Base-by-base conservation (phyloP, 2,329 filamentous ascomycete species). In the Penicillium griseofulvum region DNA sequence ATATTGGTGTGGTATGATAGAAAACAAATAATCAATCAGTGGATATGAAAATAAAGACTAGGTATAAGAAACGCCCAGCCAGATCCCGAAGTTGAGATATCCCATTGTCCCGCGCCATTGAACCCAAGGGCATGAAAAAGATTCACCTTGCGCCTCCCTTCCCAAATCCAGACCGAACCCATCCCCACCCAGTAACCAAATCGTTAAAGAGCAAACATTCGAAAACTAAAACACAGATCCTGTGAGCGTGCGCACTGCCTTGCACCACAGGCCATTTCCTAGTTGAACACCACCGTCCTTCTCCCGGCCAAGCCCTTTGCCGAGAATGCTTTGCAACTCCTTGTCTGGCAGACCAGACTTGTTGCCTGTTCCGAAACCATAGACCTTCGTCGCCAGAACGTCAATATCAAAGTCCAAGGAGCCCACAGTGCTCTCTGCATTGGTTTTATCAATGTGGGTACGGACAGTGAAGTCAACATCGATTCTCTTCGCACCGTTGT, bases 391-490 rank as follows among this genome's bases (percentile, higher is more conserved):
- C 3, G 72, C 72, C 14, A 73, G 54, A 2, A 73, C 72, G 42
- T 74, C 71, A 28, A 72, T 72, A 36, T 74, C 68, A 36, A 77
- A 65, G 36, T 71, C 68, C 52, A 76, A 52, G 5, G 59, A 57
- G 12, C 71, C 66, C 22, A 72, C 54, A 28, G 62, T 43, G 8
- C 61, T 59, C 12, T 60, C 48, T 8, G 46, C 36, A 26, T 60
- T 41, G 29, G 54, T 11, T 26, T 22, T 17, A 3, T 61, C 46
- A 17, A 72, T 55, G 36, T 59, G 61, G 6, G 73, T 68, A 34
- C 65, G 71, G 16, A 76, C 65, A 19, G 63, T 70, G 52, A 77
- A 76, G 57, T 77, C 74, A 10, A 77, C 65, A 49, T 77, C 74
- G 33, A 76, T 66, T 29, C 73, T 60, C 44, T 60, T 66, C 24